Evolutionary conservation across 495 filamentous ascomycete genomes (phyloP).

Genomic region (Schizothecium vesticola): DNA sequence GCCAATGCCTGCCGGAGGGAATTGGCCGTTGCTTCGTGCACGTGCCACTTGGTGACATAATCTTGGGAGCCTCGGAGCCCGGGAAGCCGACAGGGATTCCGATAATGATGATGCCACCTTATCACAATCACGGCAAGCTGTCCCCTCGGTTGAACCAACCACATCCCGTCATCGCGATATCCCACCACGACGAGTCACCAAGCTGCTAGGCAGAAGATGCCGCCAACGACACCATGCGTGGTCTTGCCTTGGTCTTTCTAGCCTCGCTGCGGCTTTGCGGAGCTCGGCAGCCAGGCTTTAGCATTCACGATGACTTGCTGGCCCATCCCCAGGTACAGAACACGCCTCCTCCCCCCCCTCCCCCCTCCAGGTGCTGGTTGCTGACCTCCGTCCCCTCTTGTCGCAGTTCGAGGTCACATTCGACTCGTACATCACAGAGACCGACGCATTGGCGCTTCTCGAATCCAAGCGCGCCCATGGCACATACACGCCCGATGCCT

Average conservation of each 20-base stretch:
- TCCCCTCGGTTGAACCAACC: neutral
- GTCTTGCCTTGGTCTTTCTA: slow-evolving; percentile 37
- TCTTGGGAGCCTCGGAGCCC: neutral
- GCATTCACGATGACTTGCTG: slow-evolving; percentile 82
- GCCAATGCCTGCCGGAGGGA: neutral
- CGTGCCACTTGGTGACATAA: slow-evolving; percentile 4
- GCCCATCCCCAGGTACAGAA: slow-evolving; percentile 79
- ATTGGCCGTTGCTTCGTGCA: neutral
- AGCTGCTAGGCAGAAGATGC: slow-evolving; percentile 26
- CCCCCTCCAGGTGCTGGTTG: neutral
- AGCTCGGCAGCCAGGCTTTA: slow-evolving; percentile 45
- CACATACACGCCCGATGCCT: slow-evolving; percentile 29
- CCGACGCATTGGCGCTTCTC: slow-evolving; percentile 59
- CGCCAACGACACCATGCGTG: slow-evolving; percentile 46
- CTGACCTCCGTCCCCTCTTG: neutral
- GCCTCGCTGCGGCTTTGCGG: slow-evolving; percentile 34
- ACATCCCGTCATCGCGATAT: neutral
- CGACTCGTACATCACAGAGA: slow-evolving; percentile 66
- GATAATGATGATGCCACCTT: slow-evolving; percentile 25
- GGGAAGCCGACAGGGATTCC: neutral
- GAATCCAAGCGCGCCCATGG: slow-evolving; percentile 26
- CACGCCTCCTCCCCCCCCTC: neutral
- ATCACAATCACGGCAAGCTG: slow-evolving; percentile 15
- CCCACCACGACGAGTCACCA: slow-evolving; percentile 1
- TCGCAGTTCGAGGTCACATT: slow-evolving; percentile 75